A percentile compares a stretch with the other conserved stretches of the same genome.
phyloP scores from a whole-genome alignment of 768 basidiomycete genomes.

The Boletus subparvulus region DNA sequence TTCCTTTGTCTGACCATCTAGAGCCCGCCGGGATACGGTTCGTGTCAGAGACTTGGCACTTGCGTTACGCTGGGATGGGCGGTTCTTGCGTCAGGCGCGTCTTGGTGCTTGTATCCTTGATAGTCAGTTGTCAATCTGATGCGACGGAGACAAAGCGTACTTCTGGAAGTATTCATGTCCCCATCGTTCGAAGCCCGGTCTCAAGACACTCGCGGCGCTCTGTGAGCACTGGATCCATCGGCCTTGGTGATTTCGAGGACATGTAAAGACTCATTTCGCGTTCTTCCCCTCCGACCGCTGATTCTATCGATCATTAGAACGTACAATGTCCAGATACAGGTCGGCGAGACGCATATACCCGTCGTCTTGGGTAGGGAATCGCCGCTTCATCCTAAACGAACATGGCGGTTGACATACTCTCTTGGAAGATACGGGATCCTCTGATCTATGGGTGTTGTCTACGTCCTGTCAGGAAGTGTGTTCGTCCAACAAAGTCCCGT shows the following conservation, averaged over 20 bases:
- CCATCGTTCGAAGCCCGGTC: slow-evolving; percentile 14
- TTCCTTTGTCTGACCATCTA: not conserved
- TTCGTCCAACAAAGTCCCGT: slow-evolving; percentile 37
- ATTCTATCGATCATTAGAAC: slow-evolving; percentile 39
- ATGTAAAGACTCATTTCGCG: slow-evolving; percentile 43
- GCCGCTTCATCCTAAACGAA: not conserved
- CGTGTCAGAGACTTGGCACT: not conserved
- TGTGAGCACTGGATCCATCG: slow-evolving; percentile 38
- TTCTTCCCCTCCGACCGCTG: slow-evolving; percentile 3
- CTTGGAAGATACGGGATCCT: slow-evolving; percentile 69
- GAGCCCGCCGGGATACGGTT: not conserved
- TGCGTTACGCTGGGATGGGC: slow-evolving; percentile 9
- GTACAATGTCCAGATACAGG: slow-evolving; percentile 59
- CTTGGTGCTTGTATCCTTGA: slow-evolving; percentile 7
- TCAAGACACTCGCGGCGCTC: slow-evolving; percentile 8
- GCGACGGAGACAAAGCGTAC: slow-evolving; percentile 2
- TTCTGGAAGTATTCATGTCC: slow-evolving; percentile 26
- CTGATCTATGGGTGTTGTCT: slow-evolving; percentile 74
- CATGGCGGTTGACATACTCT: not conserved
- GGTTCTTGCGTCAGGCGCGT: slow-evolving; percentile 2
- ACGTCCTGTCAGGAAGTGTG: slow-evolving; percentile 49
- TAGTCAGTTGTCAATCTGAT: not conserved
- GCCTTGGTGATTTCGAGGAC: slow-evolving; percentile 62
- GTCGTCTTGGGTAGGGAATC: slow-evolving; percentile 55
- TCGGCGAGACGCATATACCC: slow-evolving; percentile 53